Base-by-base conservation (phyloP, 192 early-diverging fungal species). In the Rhizophagus clarus region DNA sequence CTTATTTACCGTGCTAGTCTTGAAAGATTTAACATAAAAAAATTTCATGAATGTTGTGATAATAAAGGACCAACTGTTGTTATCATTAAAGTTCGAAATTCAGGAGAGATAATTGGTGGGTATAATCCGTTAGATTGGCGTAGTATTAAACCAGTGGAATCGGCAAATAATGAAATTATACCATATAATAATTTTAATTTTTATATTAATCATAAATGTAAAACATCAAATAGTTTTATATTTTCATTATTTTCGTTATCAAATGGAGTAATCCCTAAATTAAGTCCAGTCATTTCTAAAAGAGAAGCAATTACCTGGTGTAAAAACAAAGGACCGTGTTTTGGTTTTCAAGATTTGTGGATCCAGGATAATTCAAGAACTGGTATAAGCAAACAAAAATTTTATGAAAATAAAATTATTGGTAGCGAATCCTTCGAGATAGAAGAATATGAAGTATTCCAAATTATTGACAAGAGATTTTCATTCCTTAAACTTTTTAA, bases 391-490 rank as follows among this genome's bases (percentile, higher is more conserved):
- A 26, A n/a, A 10, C 22, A 49, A 26, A 14, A 12, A 20, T 49
- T 24, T 72, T 72, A 72, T 15, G 71, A 49, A 72, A 49, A 9
- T 9, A 40, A 26, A 28, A 40, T 40, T 26, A 49, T 47, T 17
- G 26, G 49, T 15, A 72, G 17, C 9, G 8, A 17, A 22, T 12
- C 20, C 11, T 72, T 72, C 17, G 71, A 28, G 26, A 49, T 72
- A 10, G 71, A 73, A 28, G 71, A 73, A 42, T 73, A 51, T 47
- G 71, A 73, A 51, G 26, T 73, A 42, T 73, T 73, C 26, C 71
- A 73, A 73, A 15, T 73, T 73, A 28, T 49, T 15, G 26, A 73
- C 29, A 73, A 73, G 24, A 28, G 26, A 67, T 67, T 11, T 2
- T 40, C 37, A 7, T 7, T 40, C 37, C 8, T 40, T 8, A 40